Evolutionary conservation across 78 protist species (phyloP).

Genomic region (Planoprotostelium fungivorum): DNA sequence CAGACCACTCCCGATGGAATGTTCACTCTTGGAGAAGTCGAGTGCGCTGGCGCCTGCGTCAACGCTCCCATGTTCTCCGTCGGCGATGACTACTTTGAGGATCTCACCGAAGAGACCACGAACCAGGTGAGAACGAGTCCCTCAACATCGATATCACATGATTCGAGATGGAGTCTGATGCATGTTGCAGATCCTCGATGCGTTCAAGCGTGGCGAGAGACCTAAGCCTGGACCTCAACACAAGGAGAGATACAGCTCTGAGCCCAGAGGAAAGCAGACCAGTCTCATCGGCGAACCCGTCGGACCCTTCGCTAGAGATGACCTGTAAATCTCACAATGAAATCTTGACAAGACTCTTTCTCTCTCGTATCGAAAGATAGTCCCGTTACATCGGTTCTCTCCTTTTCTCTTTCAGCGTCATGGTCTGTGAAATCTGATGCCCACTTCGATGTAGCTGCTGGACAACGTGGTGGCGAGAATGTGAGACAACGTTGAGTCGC

Average conservation of each 20-base stretch:
- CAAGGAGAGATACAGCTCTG: constrained; percentile 48
- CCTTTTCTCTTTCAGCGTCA: no score
- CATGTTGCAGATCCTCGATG: background rate
- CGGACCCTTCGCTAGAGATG: constrained; percentile 48
- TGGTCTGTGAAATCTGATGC: no score
- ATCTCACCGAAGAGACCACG: background rate
- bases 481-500: no score
- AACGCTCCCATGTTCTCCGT: constrained; percentile 96
- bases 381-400: no score
- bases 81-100: constrained; percentile 77
- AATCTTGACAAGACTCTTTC: no score
- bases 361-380: no score
- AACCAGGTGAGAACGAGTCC: background rate
- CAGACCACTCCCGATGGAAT: constrained; percentile 76
- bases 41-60: constrained; percentile 97
- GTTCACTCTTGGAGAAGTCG: constrained; percentile 92
- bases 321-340: no score
- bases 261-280: constrained; percentile 48
- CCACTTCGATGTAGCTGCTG: no score
- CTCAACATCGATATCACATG: no score
- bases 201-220: constrained; percentile 1
- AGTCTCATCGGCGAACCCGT: constrained; percentile 32
- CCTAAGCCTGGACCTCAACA: constrained; percentile 61
- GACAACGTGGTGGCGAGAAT: no score
- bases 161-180: background rate